Conservation (phyloP, 352 stramenopile genomes). For the Phytophthora parvispora region DNA sequence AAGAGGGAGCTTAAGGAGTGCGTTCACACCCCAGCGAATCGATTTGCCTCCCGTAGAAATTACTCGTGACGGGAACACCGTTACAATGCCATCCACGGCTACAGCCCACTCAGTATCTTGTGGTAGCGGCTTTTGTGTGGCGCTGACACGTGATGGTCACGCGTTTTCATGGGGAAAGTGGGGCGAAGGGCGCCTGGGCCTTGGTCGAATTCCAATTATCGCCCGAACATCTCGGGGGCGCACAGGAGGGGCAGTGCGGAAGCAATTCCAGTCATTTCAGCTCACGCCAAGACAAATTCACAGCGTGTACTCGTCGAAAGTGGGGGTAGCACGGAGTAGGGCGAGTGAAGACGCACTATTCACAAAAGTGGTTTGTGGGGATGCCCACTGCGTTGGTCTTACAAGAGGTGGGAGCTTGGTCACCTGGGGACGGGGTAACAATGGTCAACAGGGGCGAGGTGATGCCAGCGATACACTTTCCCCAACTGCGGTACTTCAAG, state of each 20-base stretch:
- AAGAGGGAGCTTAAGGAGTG: conserved; percentile 45
- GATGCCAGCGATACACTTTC: conserved; percentile 39
- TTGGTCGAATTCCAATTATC: conserved; percentile 69
- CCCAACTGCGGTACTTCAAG: conserved; percentile 29
- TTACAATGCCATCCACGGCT: background rate
- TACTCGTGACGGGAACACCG: background rate
- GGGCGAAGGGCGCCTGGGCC: conserved; percentile 75
- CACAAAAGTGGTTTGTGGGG: conserved; percentile 67
- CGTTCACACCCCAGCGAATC: conserved; percentile 46
- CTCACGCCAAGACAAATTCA: conserved; percentile 41
- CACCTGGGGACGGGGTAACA: conserved; percentile 83
- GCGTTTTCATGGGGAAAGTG: conserved; percentile 89
- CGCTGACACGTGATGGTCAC: conserved; percentile 55
- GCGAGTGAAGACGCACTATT: conserved; percentile 17
- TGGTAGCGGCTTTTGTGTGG: conserved; percentile 87
- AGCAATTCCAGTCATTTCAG: conserved; percentile 75
- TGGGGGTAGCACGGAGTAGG: background rate
- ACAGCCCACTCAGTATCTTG: conserved; percentile 54
- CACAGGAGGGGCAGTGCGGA: conserved; percentile 37
- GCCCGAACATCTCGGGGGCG: conserved; percentile 46
- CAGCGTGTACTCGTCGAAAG: conserved; percentile 1
- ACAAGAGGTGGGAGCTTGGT: conserved; percentile 60
- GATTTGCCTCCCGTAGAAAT: conserved; percentile 23
- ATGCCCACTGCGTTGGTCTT: conserved; percentile 84
- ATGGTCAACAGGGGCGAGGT: conserved; percentile 86